Percentiles rank a stretch among this genome's conserved stretches.
phyloP scores from a whole-genome alignment of 73 alveolate species.

The Tetrahymena malaccensis region DNA sequence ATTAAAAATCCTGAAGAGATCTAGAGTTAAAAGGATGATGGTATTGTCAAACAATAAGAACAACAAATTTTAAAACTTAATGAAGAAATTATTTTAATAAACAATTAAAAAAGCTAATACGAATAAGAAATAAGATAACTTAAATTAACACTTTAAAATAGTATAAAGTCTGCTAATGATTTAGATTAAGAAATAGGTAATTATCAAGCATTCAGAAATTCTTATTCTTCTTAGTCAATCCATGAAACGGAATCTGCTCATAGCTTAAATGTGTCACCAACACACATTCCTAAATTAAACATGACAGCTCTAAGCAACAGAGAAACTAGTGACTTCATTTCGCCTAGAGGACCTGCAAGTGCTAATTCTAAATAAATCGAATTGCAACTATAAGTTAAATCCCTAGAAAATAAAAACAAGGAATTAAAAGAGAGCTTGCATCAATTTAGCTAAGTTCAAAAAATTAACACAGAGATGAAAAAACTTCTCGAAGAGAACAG shows the following conservation, averaged over 20 bases:
- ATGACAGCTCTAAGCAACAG: neutral
- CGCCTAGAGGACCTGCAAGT: neutral
- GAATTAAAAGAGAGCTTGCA: neutral
- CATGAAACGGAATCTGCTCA: neutral
- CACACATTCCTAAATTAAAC: neutral
- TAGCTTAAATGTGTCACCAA: neutral
- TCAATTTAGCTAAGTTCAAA: neutral
- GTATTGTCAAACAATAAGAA: neutral
- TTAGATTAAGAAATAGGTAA: neutral
- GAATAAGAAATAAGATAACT: neutral
- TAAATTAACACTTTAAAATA: neutral
- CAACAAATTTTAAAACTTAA: neutral
- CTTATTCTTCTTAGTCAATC: neutral
- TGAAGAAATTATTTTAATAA: neutral
- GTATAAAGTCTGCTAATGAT: neutral
- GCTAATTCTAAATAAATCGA: neutral
- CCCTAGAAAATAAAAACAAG: neutral
- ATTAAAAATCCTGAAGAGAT: neutral
- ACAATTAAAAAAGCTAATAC: neutral
- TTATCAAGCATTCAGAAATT: neutral
- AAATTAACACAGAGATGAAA: neutral
- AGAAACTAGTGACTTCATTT: neutral
- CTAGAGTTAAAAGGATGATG: neutral
- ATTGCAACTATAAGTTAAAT: neutral
- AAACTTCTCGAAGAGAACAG: neutral